phyloP scores from a whole-genome alignment of 139 green algal species.

The Astrephomene gubernaculifera region DNA sequence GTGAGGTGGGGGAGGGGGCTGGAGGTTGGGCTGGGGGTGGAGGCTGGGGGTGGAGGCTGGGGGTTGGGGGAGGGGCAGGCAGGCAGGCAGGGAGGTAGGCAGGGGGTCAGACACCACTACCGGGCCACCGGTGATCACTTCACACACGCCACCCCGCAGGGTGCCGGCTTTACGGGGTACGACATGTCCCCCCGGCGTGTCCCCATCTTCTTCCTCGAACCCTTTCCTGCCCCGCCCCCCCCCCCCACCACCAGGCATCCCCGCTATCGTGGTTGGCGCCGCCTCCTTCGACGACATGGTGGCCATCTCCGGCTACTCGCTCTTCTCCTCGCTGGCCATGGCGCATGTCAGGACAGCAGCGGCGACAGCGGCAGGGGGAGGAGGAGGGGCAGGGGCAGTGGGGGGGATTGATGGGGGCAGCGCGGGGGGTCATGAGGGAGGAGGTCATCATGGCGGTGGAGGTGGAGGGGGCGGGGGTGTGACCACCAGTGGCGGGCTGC shows the following conservation, averaged over 20 bases:
- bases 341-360: constrained; percentile 14
- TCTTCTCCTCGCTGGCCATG: constrained; percentile 83
- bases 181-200: background rate
- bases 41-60: no score
- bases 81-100: no score
- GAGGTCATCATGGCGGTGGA: no score
- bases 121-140: no score
- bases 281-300: constrained; percentile 91
- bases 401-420: background rate
- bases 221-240: background rate
- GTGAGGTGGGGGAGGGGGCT: background rate
- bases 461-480: background rate
- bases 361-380: background rate
- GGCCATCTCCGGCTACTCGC: constrained; percentile 86
- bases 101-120: no score
- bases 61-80: no score
- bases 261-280: constrained; percentile 83
- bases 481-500: constrained; percentile 2
- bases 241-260: constrained; percentile 69
- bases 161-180: no score
- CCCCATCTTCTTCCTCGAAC: background rate
- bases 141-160: no score
- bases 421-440: no score
- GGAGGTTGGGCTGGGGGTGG: background rate
- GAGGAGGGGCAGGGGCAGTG: no score